Evolutionary conservation across 495 filamentous ascomycete species (phyloP).

Genomic region (Tuber microsphaerosporum): DNA sequence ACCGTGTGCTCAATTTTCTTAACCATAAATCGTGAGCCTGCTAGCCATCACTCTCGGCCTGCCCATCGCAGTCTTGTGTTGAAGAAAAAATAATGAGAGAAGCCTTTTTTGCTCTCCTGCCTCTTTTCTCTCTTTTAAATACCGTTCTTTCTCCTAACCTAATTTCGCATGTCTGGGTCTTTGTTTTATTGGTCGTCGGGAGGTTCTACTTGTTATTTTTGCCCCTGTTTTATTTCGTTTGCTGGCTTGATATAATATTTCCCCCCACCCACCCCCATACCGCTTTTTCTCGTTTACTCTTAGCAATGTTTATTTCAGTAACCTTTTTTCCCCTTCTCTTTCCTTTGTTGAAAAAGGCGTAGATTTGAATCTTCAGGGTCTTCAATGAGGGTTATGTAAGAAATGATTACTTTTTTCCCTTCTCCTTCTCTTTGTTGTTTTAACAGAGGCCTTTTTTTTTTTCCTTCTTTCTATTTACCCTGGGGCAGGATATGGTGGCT

Average conservation of each 20-base stretch:
- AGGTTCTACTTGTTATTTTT: background rate
- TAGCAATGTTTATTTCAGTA: background rate
- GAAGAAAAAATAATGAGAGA: background rate
- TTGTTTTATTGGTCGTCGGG: background rate
- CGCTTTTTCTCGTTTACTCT: background rate
- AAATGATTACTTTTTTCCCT: background rate
- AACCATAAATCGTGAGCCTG: background rate
- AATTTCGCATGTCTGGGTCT: background rate
- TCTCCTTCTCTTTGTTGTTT: background rate
- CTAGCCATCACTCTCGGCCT: background rate
- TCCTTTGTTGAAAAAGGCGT: background rate
- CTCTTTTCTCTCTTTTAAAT: background rate
- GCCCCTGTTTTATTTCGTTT: background rate
- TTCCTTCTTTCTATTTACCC: background rate
- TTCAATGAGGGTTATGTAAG: background rate
- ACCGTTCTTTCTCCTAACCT: background rate
- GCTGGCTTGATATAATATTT: slow-evolving; percentile 2
- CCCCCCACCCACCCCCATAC: background rate
- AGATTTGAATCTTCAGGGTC: slow-evolving; percentile 4
- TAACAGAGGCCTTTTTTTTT: background rate
- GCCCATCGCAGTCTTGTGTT: background rate
- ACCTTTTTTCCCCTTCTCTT: background rate
- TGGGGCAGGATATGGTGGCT: background rate
- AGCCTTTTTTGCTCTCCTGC: background rate
- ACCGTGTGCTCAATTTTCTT: background rate